Conservation (phyloP, 2,329 filamentous ascomycete species). For the Scedosporium aurantiacum region DNA sequence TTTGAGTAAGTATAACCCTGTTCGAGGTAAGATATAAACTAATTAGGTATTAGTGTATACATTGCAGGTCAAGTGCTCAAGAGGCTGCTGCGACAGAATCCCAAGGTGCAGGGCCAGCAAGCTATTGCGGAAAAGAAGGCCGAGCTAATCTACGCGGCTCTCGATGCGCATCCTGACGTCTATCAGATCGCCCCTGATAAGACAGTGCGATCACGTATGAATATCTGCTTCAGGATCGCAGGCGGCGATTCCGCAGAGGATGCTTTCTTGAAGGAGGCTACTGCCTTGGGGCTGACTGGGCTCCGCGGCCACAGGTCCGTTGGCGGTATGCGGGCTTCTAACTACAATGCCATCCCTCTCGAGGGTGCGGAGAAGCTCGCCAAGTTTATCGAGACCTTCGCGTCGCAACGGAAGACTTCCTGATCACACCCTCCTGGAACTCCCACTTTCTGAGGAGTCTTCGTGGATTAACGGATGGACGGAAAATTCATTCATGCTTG, state of each 20-base stretch:
- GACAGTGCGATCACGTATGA: slow-evolving; percentile 74
- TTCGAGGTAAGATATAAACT: slow-evolving; percentile 2
- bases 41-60: slow-evolving; percentile 51
- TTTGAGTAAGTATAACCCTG: too few species aligned
- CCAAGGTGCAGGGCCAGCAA: slow-evolving; percentile 58
- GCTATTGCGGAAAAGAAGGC: slow-evolving; percentile 65
- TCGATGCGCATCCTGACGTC: slow-evolving; percentile 57
- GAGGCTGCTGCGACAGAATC: slow-evolving; percentile 54
- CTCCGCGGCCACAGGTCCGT: slow-evolving; percentile 84
- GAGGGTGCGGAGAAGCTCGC: slow-evolving; percentile 12
- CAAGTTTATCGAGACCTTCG: slow-evolving; percentile 47
- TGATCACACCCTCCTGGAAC: too few species aligned
- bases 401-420: slow-evolving; percentile 13
- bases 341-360: slow-evolving; percentile 21
- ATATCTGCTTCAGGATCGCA: slow-evolving; percentile 80
- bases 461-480: too few species aligned
- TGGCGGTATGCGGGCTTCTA: slow-evolving; percentile 74
- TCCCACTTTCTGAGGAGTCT: too few species aligned
- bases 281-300: slow-evolving; percentile 58
- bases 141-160: slow-evolving; percentile 52
- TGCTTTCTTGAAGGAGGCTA: slow-evolving; percentile 63
- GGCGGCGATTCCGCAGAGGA: slow-evolving; percentile 63
- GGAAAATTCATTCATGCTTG: too few species aligned
- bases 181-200: slow-evolving; percentile 71
- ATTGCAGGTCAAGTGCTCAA: slow-evolving; percentile 78